phyloP scores from a whole-genome alignment of 805 yeast genomes.

The Cyberlindnera samutprakarnensis region DNA sequence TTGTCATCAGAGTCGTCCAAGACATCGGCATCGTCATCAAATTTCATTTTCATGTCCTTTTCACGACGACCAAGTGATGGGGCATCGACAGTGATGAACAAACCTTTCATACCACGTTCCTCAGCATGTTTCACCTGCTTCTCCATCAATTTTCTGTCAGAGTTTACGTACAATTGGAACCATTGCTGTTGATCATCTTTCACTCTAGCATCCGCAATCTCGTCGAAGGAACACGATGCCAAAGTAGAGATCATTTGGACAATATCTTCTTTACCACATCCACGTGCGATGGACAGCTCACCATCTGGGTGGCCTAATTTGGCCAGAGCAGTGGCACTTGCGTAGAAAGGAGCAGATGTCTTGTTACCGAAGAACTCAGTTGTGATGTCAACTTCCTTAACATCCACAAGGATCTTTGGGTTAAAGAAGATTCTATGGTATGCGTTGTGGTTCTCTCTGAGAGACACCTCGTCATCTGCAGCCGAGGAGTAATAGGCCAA shows the following conservation, averaged over 20 bases:
- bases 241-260: slow-evolving; percentile 91
- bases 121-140: slow-evolving; percentile 66
- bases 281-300: slow-evolving; percentile 76
- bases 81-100: slow-evolving; percentile 88
- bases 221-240: slow-evolving; percentile 84
- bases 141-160: slow-evolving; percentile 59
- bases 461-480: slow-evolving; percentile 85
- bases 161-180: slow-evolving; percentile 82
- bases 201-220: slow-evolving; percentile 62
- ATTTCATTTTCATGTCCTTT: slow-evolving; percentile 70
- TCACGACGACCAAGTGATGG: slow-evolving; percentile 89
- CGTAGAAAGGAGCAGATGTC: slow-evolving; percentile 73
- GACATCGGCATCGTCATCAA: slow-evolving; percentile 39
- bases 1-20: slow-evolving; percentile 39
- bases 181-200: slow-evolving; percentile 69
- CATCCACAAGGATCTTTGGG: slow-evolving; percentile 79
- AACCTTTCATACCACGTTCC: slow-evolving; percentile 65
- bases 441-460: slow-evolving; percentile 87
- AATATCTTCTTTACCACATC: slow-evolving; percentile 63
- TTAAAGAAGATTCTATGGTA: slow-evolving; percentile 83
- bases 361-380: slow-evolving; percentile 72
- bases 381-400: slow-evolving; percentile 57
- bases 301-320: slow-evolving; percentile 92
- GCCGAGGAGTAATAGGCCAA: slow-evolving; percentile 94
- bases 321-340: slow-evolving; percentile 89